Percentiles rank a stretch among this genome's conserved stretches.
Evolutionary conservation across 2,329 filamentous ascomycete genomes (phyloP).

Genomic region (Septoria petroselini): DNA sequence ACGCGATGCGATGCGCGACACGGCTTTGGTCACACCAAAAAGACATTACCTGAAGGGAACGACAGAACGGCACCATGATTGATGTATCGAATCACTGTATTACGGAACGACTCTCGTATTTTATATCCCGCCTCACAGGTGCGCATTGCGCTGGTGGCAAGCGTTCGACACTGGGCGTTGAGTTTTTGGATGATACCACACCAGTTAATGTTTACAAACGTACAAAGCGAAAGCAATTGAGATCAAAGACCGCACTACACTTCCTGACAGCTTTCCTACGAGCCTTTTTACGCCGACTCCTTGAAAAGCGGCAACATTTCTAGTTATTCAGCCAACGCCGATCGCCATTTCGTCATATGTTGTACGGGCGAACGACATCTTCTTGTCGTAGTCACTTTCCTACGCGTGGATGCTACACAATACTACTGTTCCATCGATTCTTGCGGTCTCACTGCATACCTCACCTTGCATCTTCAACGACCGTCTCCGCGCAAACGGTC

Average conservation of each 20-base stretch:
- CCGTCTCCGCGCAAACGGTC: neutral
- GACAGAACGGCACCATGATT: conserved; percentile 7
- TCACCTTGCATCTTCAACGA: neutral
- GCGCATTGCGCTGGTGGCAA: conserved; percentile 5
- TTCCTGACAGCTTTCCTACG: neutral
- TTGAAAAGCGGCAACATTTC: neutral
- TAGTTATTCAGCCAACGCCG: neutral
- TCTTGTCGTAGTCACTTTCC: too few species aligned
- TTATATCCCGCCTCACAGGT: neutral
- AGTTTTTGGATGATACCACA: conserved; percentile 6
- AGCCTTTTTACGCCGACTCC: neutral
- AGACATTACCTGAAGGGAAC: neutral
- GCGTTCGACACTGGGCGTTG: conserved; percentile 1
- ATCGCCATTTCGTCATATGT: conserved; percentile 10
- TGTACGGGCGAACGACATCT: too few species aligned
- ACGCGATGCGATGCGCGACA: conserved; percentile 1
- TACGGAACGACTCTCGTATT: conserved; percentile 14
- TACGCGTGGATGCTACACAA: too few species aligned
- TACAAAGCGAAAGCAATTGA: conserved; percentile 3
- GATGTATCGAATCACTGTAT: conserved; percentile 4
- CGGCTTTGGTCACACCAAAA: neutral
- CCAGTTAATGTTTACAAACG: conserved; percentile 2
- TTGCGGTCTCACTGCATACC: too few species aligned
- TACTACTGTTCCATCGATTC: too few species aligned
- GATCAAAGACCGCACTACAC: too few species aligned